Base-by-base conservation (phyloP, 1,284 basidiomycete species). In the Leucoagaricus sp. region DNA sequence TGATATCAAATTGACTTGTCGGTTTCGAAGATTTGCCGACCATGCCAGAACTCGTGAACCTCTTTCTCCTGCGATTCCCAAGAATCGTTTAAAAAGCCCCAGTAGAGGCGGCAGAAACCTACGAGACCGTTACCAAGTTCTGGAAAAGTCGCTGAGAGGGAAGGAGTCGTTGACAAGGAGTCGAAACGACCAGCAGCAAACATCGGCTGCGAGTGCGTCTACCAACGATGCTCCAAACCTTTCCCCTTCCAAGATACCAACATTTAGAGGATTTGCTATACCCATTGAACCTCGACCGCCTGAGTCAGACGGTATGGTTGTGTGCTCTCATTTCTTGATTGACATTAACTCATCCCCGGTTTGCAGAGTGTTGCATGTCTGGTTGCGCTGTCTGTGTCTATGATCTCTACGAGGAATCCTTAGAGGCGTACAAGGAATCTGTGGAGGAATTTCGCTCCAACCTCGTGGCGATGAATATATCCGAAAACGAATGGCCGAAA, bases 361-460 rank as follows among this genome's bases (percentile, higher is more conserved):
- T 50, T 41, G 3, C 62, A 93, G 91, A 94, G 72, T 94, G 93
- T 71, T 95, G 93, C 73, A 94, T 94, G 92, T 93, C 91, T 8
- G 92, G 92, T 28, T 96, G 94, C 65, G 90, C 92, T 0, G 75
- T 94, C 33, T 96, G 94, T 70, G 90, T 95, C 6, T 91, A 95
- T 69, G 93, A 94, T 63, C 73, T 95, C 25, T 93, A 95, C 70
- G 84, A 89, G 53, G 92, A 94, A 49, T 84, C 89, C 0, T 70
- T 93, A 3, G 75, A 79, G n/a, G 77, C 77, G 10, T 93, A 93
- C 71, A 79, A 81, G 31, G 73, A 78, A 6, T 77, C 85, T 1
- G 63, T 94, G 1, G 65, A 66, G 1, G 64, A 74, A 0, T 73
- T 94, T 2, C 82, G 81, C 12, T 59, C 68, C 3, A 75, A 81